These are phyloP conservation scores for Candida patagonica DNA, from an alignment of 805 yeast species.

Conservation along the genomic window DNA sequence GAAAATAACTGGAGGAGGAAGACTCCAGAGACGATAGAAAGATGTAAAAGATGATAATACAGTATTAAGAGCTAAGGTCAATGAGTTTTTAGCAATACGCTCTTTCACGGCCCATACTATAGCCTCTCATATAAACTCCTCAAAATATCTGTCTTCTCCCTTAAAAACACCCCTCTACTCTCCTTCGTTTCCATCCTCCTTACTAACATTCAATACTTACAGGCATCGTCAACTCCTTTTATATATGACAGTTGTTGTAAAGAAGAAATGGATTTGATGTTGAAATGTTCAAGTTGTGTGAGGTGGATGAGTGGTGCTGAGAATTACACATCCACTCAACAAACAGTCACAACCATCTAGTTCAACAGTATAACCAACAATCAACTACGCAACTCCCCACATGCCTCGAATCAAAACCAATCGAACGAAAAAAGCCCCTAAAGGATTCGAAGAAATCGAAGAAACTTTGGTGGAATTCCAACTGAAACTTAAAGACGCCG, in stretches of 20 bases:
- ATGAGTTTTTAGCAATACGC: too few species aligned
- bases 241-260: too few species aligned
- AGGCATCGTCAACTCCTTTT: slow-evolving; percentile 5
- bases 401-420: slow-evolving; percentile 41
- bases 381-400: too few species aligned
- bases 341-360: not conserved
- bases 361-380: too few species aligned
- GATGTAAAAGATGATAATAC: too few species aligned
- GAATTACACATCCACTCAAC: not conserved
- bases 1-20: not conserved
- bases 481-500: slow-evolving; percentile 46
- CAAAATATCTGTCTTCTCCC: too few species aligned
- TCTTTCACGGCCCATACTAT: too few species aligned
- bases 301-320: slow-evolving; percentile 2
- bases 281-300: too few species aligned
- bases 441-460: slow-evolving; percentile 60
- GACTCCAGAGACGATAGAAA: not conserved
- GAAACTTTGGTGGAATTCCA: slow-evolving; percentile 56
- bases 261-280: too few species aligned
- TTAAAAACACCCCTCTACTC: not conserved
- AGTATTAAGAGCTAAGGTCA: too few species aligned
- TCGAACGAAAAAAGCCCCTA: slow-evolving; percentile 52
- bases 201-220: slow-evolving; percentile 7
- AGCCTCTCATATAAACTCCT: too few species aligned
- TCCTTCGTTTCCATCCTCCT: not conserved